Evolutionary conservation across 371 early-diverging fungal species (phyloP), one percentile per base, ranked within the genome.

Genomic region (Umbelopsis sp.): DNA sequence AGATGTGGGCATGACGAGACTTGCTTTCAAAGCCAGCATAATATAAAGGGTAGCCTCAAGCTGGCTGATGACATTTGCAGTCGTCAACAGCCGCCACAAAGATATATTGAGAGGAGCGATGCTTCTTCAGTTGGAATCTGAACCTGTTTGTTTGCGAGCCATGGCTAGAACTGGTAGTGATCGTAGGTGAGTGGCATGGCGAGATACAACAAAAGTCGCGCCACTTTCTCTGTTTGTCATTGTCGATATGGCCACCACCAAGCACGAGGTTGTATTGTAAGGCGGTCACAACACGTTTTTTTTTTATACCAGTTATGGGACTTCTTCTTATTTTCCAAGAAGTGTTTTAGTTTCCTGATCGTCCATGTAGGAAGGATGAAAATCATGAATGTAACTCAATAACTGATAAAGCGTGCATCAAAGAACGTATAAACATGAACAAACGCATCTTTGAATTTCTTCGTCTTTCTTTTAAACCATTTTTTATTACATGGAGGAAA

Each of bases 251-350:
- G 52, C 35, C 16, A 37, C 57, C 29, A 11, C 57, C 16, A 35
- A 35, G 32, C 57, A 57, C 57, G 57, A 57, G 57, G 57, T 57
- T 57, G 57, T 24, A 57, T 57, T 25, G 57, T 37, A 35, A 57
- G 57, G 57, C 57, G 22, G 57, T 57, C 32, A 57, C 29, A 35
- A 57, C 35, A 57, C 57, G 57, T 35, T 35, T 11, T 35, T 35
- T 57, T 16, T 48, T 10, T 48, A 6, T 29, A 6, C 48, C 48
- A 16, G 48, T 41, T 41, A 41, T 12, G 41, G 22, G 7, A 41
- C 41, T 41, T 41, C 41, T 41, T 41, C 10, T 41, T 41, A 41
- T 12, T 41, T 7, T 41, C 12, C 41, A 41, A 41, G 41, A 41
- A 41, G 41, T 41, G 41, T 41, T 41, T 38, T 29, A 29, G 41